Evolutionary conservation across 352 stramenopile genomes (phyloP), one percentile per base, ranked within the genome.

Genomic region (Globisporangium iwayamae): DNA sequence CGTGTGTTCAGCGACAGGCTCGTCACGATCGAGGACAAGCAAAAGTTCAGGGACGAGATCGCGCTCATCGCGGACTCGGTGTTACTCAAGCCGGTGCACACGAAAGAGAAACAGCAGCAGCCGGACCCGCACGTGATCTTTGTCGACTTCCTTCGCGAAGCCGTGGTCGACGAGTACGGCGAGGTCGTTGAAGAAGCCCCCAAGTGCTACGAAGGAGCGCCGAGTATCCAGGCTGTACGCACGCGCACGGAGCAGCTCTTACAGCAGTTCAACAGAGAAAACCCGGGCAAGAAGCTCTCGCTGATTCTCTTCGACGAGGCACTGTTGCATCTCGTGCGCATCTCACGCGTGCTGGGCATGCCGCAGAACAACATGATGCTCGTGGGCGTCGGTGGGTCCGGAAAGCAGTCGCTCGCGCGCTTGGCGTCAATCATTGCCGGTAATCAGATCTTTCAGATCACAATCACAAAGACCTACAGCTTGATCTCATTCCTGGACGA

Each of bases 241-340:
- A 61, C 69, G 3, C 77, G 87, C 16, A 75, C 88, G 0, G 74
- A 94, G 58, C 59, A 67, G 8, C 83, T 97, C 10, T 64, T 96
- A 20, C 62, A 71, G 1, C 72, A 85, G 45, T 96, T 94, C 59
- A 96, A 97, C 66, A 75, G 87, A 14, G 84, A 94, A n/a, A 87
- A 92, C 43, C 83, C 83, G 20, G 70, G 69, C 1, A 78, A 76
- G 22, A 66, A 81, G 22, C 86, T 96, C 18, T 72, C 87, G 36
- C 71, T 97, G 18, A 90, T 98, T 36, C 70, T 98, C 1, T 98
- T 98, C 54, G 90, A 97, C 56, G 90, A 97, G 67, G 91, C 91
- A 8, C 73, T 98, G 2, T 67, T 72, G 22, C 91, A 98, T 59
- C 75, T 97, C 6, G 77, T 96, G 7, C 74, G 90, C n/a, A 81